These are phyloP conservation scores for Rhodocollybia butyracea DNA, from an alignment of 768 basidiomycete species.

Conservation along the genomic window DNA sequence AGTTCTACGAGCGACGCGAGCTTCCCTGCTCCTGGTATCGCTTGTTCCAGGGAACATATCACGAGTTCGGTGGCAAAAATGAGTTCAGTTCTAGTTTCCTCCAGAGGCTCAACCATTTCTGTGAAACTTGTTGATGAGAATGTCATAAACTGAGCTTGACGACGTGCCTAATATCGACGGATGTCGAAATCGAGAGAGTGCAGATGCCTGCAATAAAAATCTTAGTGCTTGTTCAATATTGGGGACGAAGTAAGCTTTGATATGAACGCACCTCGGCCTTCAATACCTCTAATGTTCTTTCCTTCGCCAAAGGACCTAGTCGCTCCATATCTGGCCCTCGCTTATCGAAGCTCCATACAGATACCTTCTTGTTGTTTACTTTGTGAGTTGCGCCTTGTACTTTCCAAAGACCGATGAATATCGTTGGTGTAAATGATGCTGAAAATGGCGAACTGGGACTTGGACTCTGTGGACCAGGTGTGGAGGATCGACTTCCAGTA, in stretches of 20 bases:
- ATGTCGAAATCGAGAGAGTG: slow-evolving; percentile 82
- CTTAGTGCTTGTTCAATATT: slow-evolving; percentile 6
- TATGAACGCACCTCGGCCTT: slow-evolving; percentile 75
- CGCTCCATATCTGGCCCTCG: slow-evolving; percentile 69
- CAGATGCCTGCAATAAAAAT: slow-evolving; percentile 57
- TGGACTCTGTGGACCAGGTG: slow-evolving; percentile 34
- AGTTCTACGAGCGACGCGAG: slow-evolving; percentile 68
- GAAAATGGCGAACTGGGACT: slow-evolving; percentile 15
- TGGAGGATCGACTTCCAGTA: slow-evolving; percentile 42
- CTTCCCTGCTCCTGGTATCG: slow-evolving; percentile 63
- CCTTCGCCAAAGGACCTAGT: slow-evolving; percentile 59
- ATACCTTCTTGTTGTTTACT: slow-evolving; percentile 85
- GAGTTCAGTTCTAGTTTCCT: slow-evolving; percentile 86
- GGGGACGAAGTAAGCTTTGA: slow-evolving; percentile 6
- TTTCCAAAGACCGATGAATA: slow-evolving; percentile 84
- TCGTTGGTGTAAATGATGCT: slow-evolving; percentile 41
- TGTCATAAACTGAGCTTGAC: not conserved
- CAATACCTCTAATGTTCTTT: slow-evolving; percentile 77
- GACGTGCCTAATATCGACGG: slow-evolving; percentile 83
- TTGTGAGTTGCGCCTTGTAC: slow-evolving; percentile 87
- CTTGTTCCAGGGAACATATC: slow-evolving; percentile 74
- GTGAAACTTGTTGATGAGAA: slow-evolving; percentile 8
- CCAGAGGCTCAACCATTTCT: slow-evolving; percentile 98
- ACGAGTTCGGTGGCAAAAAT: slow-evolving; percentile 93
- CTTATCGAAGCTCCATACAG: slow-evolving; percentile 93